Evolutionary conservation across 2,329 filamentous ascomycete genomes (phyloP), one percentile per base, ranked within the genome.

Genomic region (Penicillium nordicum): DNA sequence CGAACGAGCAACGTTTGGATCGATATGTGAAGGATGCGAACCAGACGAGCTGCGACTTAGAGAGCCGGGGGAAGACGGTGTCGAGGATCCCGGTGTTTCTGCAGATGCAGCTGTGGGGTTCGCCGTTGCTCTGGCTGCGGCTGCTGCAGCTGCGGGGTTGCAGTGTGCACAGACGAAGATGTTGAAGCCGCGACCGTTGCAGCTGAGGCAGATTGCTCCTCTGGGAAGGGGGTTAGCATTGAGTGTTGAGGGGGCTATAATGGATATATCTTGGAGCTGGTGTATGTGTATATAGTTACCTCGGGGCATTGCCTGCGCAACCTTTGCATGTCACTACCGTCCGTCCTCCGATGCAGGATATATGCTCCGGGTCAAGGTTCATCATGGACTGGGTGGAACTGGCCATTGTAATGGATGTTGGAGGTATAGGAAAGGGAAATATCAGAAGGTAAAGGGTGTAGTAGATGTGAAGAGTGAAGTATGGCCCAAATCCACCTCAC

Each of bases 281-380:
- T 41, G 45, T 50, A 30, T 21, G 21, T 21, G 21, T 21, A 21
- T 21, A 21, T 21, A 21, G 18, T 18, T 65, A 74, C 72, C 72
- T 69, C 25, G 72, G 71, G 51, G 71, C 69, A 57, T 74, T 72
- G 0, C 72, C 72, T 18, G 72, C 72, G 45, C 72, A 74, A 43
- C 58, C 59, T n/a, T 65, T 65, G 57, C 72, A 74, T 43, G 71
- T 74, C 14, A 69, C 8, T 25, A 72, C 69, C 5, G 66, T 71
- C 41, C 63, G 63, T 4, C 72, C 72, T 12, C 71, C 68, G 34
- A 70, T 67, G 60, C 72, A 74, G 11, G 67, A 69, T 8, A 60
- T 67, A 45, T 73, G 71, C 5, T 60, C 57, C 2, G 72, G 72
- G 46, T 74, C 72, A 5, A 72, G 63, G 27, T 63, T 49, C 37